phyloP scores from a whole-genome alignment of 208 protist genomes.

The Endotrypanum monterogeii region DNA sequence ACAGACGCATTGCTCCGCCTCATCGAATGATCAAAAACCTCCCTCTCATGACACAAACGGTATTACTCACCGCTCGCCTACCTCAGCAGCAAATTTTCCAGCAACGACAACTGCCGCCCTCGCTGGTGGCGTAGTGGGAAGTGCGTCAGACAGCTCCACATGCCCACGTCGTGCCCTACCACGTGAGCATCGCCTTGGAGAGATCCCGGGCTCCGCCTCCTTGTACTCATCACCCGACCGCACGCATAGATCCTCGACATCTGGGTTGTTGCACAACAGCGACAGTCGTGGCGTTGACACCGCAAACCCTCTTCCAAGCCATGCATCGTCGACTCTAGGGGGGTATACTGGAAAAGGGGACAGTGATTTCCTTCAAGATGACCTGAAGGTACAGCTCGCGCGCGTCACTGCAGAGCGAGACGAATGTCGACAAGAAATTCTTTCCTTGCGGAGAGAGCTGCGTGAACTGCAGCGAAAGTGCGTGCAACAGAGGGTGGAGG shows the following conservation, averaged over 20 bases:
- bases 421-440: constrained; percentile 20
- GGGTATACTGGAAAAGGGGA: neutral
- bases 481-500: neutral
- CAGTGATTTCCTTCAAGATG: constrained; percentile 1
- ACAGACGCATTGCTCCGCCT: neutral
- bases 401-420: constrained; percentile 35
- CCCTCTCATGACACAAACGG: neutral
- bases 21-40: neutral
- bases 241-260: neutral
- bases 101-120: neutral
- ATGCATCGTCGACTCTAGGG: neutral
- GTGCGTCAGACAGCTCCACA: constrained; percentile 16
- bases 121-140: constrained; percentile 16
- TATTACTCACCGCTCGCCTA: neutral
- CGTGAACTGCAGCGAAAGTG: constrained; percentile 6
- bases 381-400: constrained; percentile 27
- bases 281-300: neutral
- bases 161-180: constrained; percentile 30
- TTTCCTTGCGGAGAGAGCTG: constrained; percentile 22
- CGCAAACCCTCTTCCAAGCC: neutral
- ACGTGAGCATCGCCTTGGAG: constrained; percentile 24
- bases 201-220: constrained; percentile 9
- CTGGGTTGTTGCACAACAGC: neutral
- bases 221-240: constrained; percentile 1
- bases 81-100: neutral